phyloP scores from a whole-genome alignment of 306 rosid genomes.

The Urtica urens region DNA sequence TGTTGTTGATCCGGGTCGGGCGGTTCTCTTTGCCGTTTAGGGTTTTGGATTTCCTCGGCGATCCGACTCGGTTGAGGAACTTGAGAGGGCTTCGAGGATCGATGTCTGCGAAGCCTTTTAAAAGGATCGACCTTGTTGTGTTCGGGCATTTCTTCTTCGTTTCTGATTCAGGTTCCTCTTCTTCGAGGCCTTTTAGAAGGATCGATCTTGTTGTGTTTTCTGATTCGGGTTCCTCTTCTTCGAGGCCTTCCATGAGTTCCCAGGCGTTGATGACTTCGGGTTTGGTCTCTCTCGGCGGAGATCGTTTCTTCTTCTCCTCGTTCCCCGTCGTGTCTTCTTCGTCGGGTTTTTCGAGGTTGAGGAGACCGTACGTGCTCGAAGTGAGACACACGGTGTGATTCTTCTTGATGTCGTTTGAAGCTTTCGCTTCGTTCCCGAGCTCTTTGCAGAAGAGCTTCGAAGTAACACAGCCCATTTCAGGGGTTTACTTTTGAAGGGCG shows the following conservation, averaged over 20 bases:
- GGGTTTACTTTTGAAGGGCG: conserved; percentile 8
- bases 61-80: conserved; percentile 56
- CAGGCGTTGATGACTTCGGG: conserved; percentile 73
- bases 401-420: conserved; percentile 32
- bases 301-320: conserved; percentile 12
- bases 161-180: conserved; percentile 19
- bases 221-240: conserved; percentile 28
- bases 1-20: neutral
- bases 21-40: conserved; percentile 63
- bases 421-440: conserved; percentile 23
- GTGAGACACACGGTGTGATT: conserved; percentile 90
- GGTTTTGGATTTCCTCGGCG: conserved; percentile 47
- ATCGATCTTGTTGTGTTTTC: conserved; percentile 32
- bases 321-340: conserved; percentile 16
- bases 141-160: conserved; percentile 60
- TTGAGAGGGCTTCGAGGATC: conserved; percentile 58
- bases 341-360: conserved; percentile 39
- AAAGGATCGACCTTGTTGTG: conserved; percentile 27
- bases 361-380: conserved; percentile 71
- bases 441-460: conserved; percentile 60
- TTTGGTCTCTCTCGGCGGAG: conserved; percentile 26
- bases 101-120: conserved; percentile 48
- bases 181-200: conserved; percentile 57
- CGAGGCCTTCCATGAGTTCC: conserved; percentile 97
- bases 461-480: conserved; percentile 82